Base-by-base conservation (phyloP, 2,329 filamentous ascomycete species). In the Penicillium nordicum region DNA sequence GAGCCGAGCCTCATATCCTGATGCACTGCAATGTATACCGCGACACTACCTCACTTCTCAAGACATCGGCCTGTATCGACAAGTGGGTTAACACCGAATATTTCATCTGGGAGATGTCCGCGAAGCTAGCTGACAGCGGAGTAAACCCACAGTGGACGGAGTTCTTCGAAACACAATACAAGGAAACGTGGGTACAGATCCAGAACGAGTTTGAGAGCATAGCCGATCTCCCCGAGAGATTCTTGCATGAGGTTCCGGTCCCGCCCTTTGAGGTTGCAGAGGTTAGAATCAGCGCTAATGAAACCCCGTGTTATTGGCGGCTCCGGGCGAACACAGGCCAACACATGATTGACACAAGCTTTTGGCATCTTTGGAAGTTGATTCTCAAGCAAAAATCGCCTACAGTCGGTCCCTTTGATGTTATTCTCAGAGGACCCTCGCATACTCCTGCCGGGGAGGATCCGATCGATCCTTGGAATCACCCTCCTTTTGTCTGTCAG, bases 101-200 rank as follows among this genome's bases (percentile, higher is more conserved):
- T 21, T 50, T 55, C 32, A 55, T 55, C 14, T 55, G 52, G 52
- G 30, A 50, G 30, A 43, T 55, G 38, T 41, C 52, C 6, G 52
- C 52, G 1, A 30, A 30, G 5, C 32, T 55, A 36, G 52, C 52
- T 42, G 25, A 50, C 29, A 55, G 45, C 38, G 30, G 30, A 18
- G 48, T 29, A 21, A 30, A 50, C n/a, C 38, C 38, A 10, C 29
- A 29, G n/a, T 55, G 45, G 52, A 50, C 25, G 11, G n/a, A 36
- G 14, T 37, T 36, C 7, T 55, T 50, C n/a, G 40, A 50, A 14
- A 10, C 38, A 10, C 12, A 44, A 8, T 36, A 50, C 18, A 34
- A 30, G 18, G 32, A 12, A 21, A 36, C 3, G 2, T 55, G 52
- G 52, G 4, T 14, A 18, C 38, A 42, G 10, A 12, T 50, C 32